These are phyloP conservation scores for Telfairia occidentalis DNA, from an alignment of 331 rosid genomes.

Conservation along the genomic window DNA sequence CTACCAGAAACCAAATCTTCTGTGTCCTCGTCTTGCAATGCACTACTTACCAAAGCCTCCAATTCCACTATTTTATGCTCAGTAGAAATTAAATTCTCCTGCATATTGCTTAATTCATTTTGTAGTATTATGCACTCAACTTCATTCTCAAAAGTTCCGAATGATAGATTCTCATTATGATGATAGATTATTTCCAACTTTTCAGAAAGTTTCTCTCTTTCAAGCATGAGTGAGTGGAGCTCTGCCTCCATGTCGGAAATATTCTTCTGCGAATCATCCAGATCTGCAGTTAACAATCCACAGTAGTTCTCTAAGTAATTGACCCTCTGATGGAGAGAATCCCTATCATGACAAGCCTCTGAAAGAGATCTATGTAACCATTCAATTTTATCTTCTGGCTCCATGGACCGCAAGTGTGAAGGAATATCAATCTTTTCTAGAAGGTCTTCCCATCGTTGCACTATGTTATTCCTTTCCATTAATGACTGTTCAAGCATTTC, in stretches of 20 bases:
- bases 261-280: slow-evolving; percentile 57
- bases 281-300: slow-evolving; percentile 56
- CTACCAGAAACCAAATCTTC: slow-evolving; percentile 39
- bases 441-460: slow-evolving; percentile 92
- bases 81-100: slow-evolving; percentile 16
- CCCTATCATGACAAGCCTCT: slow-evolving; percentile 53
- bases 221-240: slow-evolving; percentile 34
- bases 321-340: slow-evolving; percentile 63
- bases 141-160: slow-evolving; percentile 36
- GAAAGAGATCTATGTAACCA: slow-evolving; percentile 62
- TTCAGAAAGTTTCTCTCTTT: slow-evolving; percentile 48
- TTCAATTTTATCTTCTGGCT: slow-evolving; percentile 71
- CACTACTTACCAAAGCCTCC: slow-evolving; percentile 46
- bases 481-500: slow-evolving; percentile 97
- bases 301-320: slow-evolving; percentile 54
- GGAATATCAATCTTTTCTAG: slow-evolving; percentile 77
- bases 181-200: slow-evolving; percentile 36
- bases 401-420: slow-evolving; percentile 59
- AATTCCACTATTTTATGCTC: slow-evolving; percentile 48
- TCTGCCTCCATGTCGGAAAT: slow-evolving; percentile 48
- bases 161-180: slow-evolving; percentile 42
- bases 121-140: slow-evolving; percentile 37
- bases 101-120: slow-evolving; percentile 1
- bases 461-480: slow-evolving; percentile 76
- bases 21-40: slow-evolving; percentile 34